These are phyloP conservation scores for Globisporangium paroecandrum DNA, from an alignment of 352 stramenopile genomes.

Conservation along the genomic window DNA sequence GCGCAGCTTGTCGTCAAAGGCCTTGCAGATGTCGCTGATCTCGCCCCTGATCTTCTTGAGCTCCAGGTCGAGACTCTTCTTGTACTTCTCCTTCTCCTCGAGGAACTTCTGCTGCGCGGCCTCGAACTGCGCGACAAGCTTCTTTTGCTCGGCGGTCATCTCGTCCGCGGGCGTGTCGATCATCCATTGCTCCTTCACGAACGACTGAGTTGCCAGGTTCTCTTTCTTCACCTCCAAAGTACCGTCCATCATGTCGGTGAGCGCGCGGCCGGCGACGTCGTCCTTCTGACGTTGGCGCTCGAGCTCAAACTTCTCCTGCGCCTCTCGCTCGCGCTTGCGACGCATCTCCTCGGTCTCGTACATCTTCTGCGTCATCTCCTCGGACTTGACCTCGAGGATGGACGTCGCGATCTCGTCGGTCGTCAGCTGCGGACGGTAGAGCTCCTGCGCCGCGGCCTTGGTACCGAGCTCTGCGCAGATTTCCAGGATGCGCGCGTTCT, in stretches of 20 bases:
- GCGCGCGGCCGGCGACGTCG: slow-evolving; percentile 71
- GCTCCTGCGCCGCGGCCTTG: slow-evolving; percentile 15
- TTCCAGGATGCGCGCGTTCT: slow-evolving; percentile 87
- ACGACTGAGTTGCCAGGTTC: slow-evolving; percentile 45
- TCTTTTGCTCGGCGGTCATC: slow-evolving; percentile 79
- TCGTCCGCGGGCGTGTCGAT: slow-evolving; percentile 67
- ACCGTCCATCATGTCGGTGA: slow-evolving; percentile 93
- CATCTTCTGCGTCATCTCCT: slow-evolving; percentile 83
- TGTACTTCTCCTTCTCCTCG: slow-evolving; percentile 90
- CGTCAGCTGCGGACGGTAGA: slow-evolving; percentile 51
- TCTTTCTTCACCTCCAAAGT: slow-evolving; percentile 91
- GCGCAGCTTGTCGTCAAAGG: slow-evolving; percentile 85
- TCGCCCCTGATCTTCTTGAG: slow-evolving; percentile 82
- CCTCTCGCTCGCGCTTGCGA: slow-evolving; percentile 43
- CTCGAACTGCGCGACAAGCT: slow-evolving; percentile 69
- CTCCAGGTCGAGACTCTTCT: slow-evolving; percentile 87
- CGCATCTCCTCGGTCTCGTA: slow-evolving; percentile 79
- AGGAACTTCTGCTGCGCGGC: slow-evolving; percentile 59
- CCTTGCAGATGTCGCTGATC: slow-evolving; percentile 74
- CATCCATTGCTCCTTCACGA: slow-evolving; percentile 88
- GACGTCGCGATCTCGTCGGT: slow-evolving; percentile 61
- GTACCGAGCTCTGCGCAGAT: slow-evolving; percentile 70
- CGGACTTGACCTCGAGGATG: slow-evolving; percentile 57
- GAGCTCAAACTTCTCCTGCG: slow-evolving; percentile 28
- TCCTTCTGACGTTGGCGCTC: slow-evolving; percentile 71